These are phyloP conservation scores for Aspergillus hiratsukae DNA, from an alignment of 2,329 filamentous ascomycete genomes.

Conservation along the genomic window DNA sequence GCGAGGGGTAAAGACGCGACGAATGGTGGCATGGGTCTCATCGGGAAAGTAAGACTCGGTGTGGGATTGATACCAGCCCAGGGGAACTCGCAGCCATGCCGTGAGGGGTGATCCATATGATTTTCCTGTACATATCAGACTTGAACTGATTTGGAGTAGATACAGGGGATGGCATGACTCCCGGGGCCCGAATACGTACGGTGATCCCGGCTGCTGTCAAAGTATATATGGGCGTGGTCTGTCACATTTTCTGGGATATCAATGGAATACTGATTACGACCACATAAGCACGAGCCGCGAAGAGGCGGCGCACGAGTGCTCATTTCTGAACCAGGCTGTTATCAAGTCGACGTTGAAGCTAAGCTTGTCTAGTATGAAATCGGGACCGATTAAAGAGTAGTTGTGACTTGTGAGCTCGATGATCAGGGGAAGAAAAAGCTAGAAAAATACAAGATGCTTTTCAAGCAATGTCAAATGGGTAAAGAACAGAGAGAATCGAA, in stretches of 20 bases:
- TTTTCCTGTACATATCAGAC: slow-evolving; percentile 43
- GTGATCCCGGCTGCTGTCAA: slow-evolving; percentile 65
- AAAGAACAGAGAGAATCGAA: neutral
- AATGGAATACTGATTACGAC: slow-evolving; percentile 77
- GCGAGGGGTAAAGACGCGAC: slow-evolving; percentile 61
- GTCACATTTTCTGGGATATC: slow-evolving; percentile 58
- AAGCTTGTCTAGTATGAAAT: neutral
- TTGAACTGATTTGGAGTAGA: slow-evolving; percentile 8
- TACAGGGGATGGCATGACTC: neutral
- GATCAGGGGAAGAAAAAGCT: neutral
- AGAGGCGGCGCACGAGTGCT: slow-evolving; percentile 50
- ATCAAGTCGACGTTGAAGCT: neutral
- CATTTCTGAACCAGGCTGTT: slow-evolving; percentile 7
- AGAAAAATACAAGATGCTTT: neutral
- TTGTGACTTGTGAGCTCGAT: neutral
- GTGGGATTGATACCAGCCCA: slow-evolving; percentile 72
- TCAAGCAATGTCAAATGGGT: neutral
- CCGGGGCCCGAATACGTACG: slow-evolving; percentile 53
- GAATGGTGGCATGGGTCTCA: slow-evolving; percentile 65
- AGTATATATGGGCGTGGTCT: slow-evolving; percentile 63
- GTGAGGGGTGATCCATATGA: slow-evolving; percentile 68
- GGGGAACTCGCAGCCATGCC: slow-evolving; percentile 76
- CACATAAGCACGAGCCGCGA: slow-evolving; percentile 76
- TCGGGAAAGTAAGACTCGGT: slow-evolving; percentile 74
- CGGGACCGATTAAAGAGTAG: neutral